phyloP scores from a whole-genome alignment of 2,329 filamentous ascomycete species.

The Colletotrichum tropicale region DNA sequence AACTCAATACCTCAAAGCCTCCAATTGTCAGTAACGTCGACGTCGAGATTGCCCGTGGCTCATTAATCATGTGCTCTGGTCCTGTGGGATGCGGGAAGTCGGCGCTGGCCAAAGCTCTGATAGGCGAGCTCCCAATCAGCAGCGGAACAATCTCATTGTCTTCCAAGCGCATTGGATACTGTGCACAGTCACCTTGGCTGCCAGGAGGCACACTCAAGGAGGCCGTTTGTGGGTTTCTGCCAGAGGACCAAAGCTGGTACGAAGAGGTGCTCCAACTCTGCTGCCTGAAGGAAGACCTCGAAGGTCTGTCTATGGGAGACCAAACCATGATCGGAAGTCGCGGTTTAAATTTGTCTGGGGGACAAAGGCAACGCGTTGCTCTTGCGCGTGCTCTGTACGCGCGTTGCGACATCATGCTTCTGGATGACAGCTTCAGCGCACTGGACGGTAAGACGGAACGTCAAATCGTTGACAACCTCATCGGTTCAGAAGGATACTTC shows the following conservation, averaged over 20 bases:
- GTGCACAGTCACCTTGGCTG: conserved; percentile 26
- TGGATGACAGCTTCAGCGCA: conserved; percentile 19
- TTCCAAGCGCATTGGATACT: conserved; percentile 19
- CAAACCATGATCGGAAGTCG: conserved; percentile 19
- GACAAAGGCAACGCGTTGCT: conserved; percentile 28
- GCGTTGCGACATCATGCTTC: neutral
- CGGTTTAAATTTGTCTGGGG: conserved; percentile 22
- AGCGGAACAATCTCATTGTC: neutral
- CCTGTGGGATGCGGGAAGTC: conserved; percentile 21
- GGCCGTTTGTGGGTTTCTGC: conserved; percentile 19
- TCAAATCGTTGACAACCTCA: conserved; percentile 14
- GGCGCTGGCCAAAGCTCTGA: conserved; percentile 24
- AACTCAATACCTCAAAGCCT: neutral
- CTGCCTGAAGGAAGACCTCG: conserved; percentile 20
- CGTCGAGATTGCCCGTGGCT: neutral
- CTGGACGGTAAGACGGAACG: conserved; percentile 17
- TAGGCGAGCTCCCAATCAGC: conserved; percentile 18
- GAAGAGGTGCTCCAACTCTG: conserved; percentile 28
- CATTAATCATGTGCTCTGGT: neutral
- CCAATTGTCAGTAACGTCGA: neutral
- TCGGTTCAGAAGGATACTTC: conserved; percentile 21
- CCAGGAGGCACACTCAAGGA: conserved; percentile 21
- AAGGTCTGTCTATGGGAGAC: conserved; percentile 20
- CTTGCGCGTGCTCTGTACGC: conserved; percentile 9
- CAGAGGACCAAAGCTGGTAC: conserved; percentile 33